Percentiles rank a stretch among this genome's conserved stretches.
These are phyloP conservation scores for Spencermartinsiella ligniputridi DNA, from an alignment of 1,139 yeast genomes.

Conservation along the genomic window DNA sequence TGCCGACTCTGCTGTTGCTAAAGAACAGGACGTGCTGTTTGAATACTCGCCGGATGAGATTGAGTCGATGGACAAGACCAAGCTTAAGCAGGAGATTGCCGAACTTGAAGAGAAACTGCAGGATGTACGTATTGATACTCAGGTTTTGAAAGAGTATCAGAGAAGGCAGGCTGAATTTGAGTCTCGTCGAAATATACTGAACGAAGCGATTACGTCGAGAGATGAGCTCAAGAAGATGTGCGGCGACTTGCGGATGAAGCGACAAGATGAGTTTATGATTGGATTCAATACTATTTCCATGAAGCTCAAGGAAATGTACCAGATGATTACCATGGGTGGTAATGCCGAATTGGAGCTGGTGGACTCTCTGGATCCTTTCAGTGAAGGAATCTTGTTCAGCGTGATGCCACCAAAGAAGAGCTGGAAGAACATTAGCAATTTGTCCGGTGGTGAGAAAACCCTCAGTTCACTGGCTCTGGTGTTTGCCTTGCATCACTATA, in stretches of 20 bases:
- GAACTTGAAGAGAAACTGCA: conserved; percentile 54
- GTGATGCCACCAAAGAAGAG: conserved; percentile 99
- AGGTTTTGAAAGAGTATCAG: conserved; percentile 73
- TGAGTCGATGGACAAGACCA: conserved; percentile 45
- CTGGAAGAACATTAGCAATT: conserved; percentile 91
- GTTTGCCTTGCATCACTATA: conserved; percentile 92
- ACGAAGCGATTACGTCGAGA: conserved; percentile 60
- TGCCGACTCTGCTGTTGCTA: conserved; percentile 18
- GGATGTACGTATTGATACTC: conserved; percentile 63
- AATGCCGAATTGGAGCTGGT: conserved; percentile 96
- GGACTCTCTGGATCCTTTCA: conserved; percentile 95
- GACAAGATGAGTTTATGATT: conserved; percentile 87
- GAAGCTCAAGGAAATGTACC: conserved; percentile 94
- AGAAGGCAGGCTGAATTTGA: conserved; percentile 60
- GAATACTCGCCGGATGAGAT: conserved; percentile 52
- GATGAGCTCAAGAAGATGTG: conserved; percentile 59
- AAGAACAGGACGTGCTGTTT: conserved; percentile 15
- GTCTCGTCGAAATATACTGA: conserved; percentile 59
- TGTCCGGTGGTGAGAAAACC: conserved; percentile 98
- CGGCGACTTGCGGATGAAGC: conserved; percentile 66
- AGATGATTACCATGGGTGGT: conserved; percentile 99
- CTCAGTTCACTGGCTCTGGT: conserved; percentile 91
- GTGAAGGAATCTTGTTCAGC: conserved; percentile 93
- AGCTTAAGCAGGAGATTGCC: conserved; percentile 49
- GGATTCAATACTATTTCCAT: conserved; percentile 85